Evolutionary conservation across 495 filamentous ascomycete species (phyloP).

Genomic region (Darksidea phi): DNA sequence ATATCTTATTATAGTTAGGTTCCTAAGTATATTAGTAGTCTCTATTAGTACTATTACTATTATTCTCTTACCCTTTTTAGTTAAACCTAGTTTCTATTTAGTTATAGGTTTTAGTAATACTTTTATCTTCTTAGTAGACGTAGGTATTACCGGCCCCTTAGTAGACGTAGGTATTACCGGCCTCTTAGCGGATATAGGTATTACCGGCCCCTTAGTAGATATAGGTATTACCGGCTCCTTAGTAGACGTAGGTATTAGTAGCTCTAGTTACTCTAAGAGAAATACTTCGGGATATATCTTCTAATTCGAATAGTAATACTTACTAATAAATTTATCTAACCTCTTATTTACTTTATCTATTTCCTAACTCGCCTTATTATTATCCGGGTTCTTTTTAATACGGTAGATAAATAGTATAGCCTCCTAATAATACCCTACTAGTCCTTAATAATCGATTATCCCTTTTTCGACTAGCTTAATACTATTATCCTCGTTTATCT

Average conservation of each 20-base stretch:
- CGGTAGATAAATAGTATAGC: not conserved
- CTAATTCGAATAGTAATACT: not conserved
- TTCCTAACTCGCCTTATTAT: conserved; percentile 8
- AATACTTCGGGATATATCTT: not conserved
- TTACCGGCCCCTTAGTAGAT: too few species aligned
- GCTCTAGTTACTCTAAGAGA: conserved; percentile 2
- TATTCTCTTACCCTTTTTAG: too few species aligned
- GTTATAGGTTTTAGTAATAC: too few species aligned
- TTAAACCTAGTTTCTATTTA: too few species aligned
- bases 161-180: too few species aligned
- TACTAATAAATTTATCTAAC: conserved; percentile 1
- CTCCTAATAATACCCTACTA: conserved; percentile 8
- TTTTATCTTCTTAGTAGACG: too few species aligned
- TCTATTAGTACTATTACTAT: too few species aligned
- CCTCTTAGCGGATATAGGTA: too few species aligned
- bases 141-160: too few species aligned
- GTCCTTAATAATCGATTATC: conserved; percentile 6
- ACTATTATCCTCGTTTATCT: conserved; percentile 5
- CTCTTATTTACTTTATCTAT: conserved; percentile 7
- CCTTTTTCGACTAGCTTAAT: not conserved
- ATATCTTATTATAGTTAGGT: too few species aligned
- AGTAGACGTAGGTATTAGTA: not conserved
- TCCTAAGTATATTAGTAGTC: too few species aligned
- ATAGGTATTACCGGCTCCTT: too few species aligned
- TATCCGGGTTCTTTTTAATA: not conserved